phyloP scores from a whole-genome alignment of 805 yeast species.

The Kodamaea kaohsiungensis region DNA sequence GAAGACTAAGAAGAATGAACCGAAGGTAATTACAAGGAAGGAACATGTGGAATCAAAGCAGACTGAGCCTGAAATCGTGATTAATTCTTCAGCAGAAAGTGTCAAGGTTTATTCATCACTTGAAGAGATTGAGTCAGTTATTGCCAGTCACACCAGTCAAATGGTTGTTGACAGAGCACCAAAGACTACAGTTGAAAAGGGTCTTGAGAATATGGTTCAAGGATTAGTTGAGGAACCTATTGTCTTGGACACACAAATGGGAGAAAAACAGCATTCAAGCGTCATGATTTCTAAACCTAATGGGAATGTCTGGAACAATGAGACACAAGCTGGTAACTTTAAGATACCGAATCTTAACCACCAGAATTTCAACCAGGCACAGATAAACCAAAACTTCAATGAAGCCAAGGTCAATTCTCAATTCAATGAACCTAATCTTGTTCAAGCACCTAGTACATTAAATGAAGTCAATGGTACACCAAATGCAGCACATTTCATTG shows the following conservation, averaged over 20 bases:
- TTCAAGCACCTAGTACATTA: neutral
- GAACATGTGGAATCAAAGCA: too few species aligned
- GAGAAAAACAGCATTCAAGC: neutral
- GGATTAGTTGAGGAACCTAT: slow-evolving; percentile 13
- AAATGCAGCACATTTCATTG: slow-evolving; percentile 8
- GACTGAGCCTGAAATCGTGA: neutral
- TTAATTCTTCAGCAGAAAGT: neutral
- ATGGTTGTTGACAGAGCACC: slow-evolving; percentile 14
- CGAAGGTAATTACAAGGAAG: neutral
- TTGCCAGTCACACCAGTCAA: slow-evolving; percentile 34
- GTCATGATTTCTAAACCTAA: neutral
- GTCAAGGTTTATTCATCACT: slow-evolving; percentile 18
- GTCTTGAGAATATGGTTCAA: slow-evolving; percentile 21
- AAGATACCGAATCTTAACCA: slow-evolving; percentile 1
- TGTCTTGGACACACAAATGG: neutral
- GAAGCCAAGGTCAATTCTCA: neutral
- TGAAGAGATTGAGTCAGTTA: slow-evolving; percentile 40
- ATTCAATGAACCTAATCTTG: too few species aligned
- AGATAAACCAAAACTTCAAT: too few species aligned
- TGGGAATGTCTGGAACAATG: slow-evolving; percentile 1
- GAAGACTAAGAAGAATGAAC: neutral
- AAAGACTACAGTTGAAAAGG: slow-evolving; percentile 11
- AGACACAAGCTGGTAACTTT: neutral
- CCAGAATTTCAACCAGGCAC: neutral
- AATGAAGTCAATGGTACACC: neutral